These are phyloP conservation scores for Cenococcum geophilum DNA, from an alignment of 495 filamentous ascomycete genomes.

Conservation along the genomic window DNA sequence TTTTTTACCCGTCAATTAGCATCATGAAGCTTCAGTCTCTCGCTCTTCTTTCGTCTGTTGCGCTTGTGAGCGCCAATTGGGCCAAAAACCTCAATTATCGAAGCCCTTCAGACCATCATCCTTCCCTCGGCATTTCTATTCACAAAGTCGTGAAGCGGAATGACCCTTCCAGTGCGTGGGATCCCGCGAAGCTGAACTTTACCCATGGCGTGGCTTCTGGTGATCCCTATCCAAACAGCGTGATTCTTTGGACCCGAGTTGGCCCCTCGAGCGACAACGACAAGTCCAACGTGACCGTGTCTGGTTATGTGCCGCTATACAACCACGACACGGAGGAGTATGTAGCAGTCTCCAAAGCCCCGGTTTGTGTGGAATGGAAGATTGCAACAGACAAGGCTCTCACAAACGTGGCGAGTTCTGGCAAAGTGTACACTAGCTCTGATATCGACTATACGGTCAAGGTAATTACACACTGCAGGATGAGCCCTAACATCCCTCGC, in stretches of 20 bases:
- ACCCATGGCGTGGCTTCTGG: constrained; percentile 67
- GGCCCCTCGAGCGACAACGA: constrained; percentile 52
- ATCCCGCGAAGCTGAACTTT: constrained; percentile 50
- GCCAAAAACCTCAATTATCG: constrained; percentile 52
- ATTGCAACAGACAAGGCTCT: constrained; percentile 41
- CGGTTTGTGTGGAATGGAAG: constrained; percentile 56
- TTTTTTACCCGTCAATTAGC: constrained; percentile 13
- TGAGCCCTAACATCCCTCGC: background rate
- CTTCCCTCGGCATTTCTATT: constrained; percentile 50
- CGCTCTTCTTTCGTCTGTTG: constrained; percentile 7
- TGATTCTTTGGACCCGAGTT: constrained; percentile 65
- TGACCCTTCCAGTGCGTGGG: constrained; percentile 38
- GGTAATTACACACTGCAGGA: constrained; percentile 31
- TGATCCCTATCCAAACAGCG: constrained; percentile 57
- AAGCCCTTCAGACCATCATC: constrained; percentile 54
- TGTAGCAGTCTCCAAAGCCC: constrained; percentile 47
- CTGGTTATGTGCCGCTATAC: constrained; percentile 50
- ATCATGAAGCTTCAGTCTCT: constrained; percentile 22
- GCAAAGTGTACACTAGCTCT: constrained; percentile 54
- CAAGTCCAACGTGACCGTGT: constrained; percentile 50
- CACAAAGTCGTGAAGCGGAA: constrained; percentile 45
- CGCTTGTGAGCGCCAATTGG: constrained; percentile 32
- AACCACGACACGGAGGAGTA: constrained; percentile 51
- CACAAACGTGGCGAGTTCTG: constrained; percentile 40
- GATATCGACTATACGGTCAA: constrained; percentile 68